Evolutionary conservation across 495 filamentous ascomycete species (phyloP).

Genomic region (Hyaloscypha bicolor): DNA sequence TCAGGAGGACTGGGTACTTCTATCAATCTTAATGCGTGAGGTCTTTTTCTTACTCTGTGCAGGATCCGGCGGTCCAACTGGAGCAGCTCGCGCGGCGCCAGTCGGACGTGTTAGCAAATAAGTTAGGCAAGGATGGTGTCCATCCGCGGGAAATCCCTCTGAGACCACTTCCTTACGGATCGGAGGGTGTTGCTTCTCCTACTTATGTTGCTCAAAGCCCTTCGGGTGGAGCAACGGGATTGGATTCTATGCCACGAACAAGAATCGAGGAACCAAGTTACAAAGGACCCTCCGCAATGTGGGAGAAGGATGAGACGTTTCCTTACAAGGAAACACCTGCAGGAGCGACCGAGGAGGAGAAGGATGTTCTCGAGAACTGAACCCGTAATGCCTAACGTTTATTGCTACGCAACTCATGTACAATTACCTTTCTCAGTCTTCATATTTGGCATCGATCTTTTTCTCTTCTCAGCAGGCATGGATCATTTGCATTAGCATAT

Average conservation of each 20-base stretch:
- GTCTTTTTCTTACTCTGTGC: constrained; percentile 37
- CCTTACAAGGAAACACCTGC: constrained; percentile 39
- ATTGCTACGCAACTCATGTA: not conserved
- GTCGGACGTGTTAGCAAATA: constrained; percentile 55
- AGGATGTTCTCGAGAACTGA: constrained; percentile 44
- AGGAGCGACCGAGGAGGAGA: constrained; percentile 44
- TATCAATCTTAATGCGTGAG: constrained; percentile 51
- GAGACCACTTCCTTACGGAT: constrained; percentile 49
- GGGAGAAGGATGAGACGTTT: constrained; percentile 50
- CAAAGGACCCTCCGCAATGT: constrained; percentile 44
- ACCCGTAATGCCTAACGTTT: constrained; percentile 14
- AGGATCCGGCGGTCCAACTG: constrained; percentile 72
- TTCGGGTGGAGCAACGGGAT: constrained; percentile 28
- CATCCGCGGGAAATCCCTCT: constrained; percentile 40
- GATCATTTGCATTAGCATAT: not conserved
- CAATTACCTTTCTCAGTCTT: not conserved
- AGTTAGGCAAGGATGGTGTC: constrained; percentile 37
- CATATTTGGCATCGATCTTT: not conserved
- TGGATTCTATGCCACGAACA: constrained; percentile 14
- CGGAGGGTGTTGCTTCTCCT: constrained; percentile 46
- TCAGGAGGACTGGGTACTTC: constrained; percentile 84
- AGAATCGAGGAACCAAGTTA: constrained; percentile 45
- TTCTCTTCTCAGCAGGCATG: not conserved
- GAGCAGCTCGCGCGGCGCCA: constrained; percentile 68
- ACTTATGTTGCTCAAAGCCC: constrained; percentile 47